Evolutionary conservation across 345 rosid species (phyloP).

Genomic region (Stellera chamaejasme): DNA sequence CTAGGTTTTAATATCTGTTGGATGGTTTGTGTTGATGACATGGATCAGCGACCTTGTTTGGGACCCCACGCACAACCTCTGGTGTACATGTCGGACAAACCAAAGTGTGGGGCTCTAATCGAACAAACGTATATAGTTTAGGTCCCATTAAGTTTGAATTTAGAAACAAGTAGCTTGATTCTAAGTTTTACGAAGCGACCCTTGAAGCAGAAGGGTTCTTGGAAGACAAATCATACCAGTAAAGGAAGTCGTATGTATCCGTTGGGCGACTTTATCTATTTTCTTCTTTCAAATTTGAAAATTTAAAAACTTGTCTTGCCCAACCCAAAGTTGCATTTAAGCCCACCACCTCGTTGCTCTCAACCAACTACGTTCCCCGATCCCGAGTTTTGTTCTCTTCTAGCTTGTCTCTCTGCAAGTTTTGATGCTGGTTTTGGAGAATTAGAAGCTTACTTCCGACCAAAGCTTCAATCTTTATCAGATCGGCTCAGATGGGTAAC

Average conservation of each 20-base stretch:
- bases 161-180: no score
- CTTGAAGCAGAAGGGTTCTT: neutral
- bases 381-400: neutral
- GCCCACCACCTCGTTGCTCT: slow-evolving; percentile 1
- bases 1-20: no score
- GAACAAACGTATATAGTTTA: no score
- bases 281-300: slow-evolving; percentile 37
- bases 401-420: neutral
- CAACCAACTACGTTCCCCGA: neutral
- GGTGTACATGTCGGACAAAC: no score
- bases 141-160: no score
- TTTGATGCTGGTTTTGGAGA: slow-evolving; percentile 15
- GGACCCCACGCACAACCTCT: no score
- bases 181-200: no score
- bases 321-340: neutral
- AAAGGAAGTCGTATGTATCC: slow-evolving; percentile 16
- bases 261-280: slow-evolving; percentile 14
- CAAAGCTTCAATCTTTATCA: slow-evolving; percentile 11
- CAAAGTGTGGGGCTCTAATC: no score
- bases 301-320: slow-evolving; percentile 26
- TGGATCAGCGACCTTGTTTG: no score
- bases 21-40: no score
- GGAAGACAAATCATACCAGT: neutral
- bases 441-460: slow-evolving; percentile 1
- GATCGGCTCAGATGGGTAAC: slow-evolving; percentile 41